phyloP scores from a whole-genome alignment of 2,329 filamentous ascomycete genomes.

The Neospermospora avenae region DNA sequence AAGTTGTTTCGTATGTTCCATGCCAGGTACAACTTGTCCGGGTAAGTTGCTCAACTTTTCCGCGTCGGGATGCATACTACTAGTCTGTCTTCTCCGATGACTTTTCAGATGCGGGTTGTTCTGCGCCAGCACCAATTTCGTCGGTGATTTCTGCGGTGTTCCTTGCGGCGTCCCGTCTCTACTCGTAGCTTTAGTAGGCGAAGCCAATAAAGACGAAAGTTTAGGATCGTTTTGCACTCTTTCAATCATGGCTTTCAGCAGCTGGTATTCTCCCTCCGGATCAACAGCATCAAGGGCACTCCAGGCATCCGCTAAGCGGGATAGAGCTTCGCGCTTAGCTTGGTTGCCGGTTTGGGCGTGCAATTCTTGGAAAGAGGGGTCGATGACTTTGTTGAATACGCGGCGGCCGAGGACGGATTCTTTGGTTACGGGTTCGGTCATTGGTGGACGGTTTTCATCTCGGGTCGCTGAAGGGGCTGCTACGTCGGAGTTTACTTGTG shows the following conservation, averaged over 20 bases:
- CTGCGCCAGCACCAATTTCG: slow-evolving; percentile 72
- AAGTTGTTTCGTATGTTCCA: slow-evolving; percentile 89
- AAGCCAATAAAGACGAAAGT: slow-evolving; percentile 42
- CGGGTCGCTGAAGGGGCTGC: slow-evolving; percentile 25
- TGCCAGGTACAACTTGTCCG: slow-evolving; percentile 60
- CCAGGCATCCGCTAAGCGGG: slow-evolving; percentile 81
- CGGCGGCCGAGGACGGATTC: slow-evolving; percentile 80
- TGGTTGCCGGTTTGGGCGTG: slow-evolving; percentile 72
- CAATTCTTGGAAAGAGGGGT: slow-evolving; percentile 79
- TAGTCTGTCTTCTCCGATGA: slow-evolving; percentile 58
- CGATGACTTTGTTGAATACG: slow-evolving; percentile 76
- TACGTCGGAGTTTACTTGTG: slow-evolving; percentile 27
- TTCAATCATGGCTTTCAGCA: slow-evolving; percentile 76
- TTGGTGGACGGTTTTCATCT: slow-evolving; percentile 64
- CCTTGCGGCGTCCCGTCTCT: slow-evolving; percentile 58
- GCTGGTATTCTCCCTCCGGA: slow-evolving; percentile 83
- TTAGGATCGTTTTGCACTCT: slow-evolving; percentile 68
- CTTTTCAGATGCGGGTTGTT: slow-evolving; percentile 83
- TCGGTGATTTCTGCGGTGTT: slow-evolving; percentile 32
- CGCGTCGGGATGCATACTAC: slow-evolving; percentile 46
- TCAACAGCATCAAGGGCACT: slow-evolving; percentile 80
- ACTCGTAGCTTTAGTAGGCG: slow-evolving; percentile 40
- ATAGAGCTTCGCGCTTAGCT: slow-evolving; percentile 79
- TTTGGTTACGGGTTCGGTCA: slow-evolving; percentile 63
- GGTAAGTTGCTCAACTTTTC: slow-evolving; percentile 47